Conservation (phyloP, 2,329 filamentous ascomycete genomes). For the Pyricularia sp. region DNA sequence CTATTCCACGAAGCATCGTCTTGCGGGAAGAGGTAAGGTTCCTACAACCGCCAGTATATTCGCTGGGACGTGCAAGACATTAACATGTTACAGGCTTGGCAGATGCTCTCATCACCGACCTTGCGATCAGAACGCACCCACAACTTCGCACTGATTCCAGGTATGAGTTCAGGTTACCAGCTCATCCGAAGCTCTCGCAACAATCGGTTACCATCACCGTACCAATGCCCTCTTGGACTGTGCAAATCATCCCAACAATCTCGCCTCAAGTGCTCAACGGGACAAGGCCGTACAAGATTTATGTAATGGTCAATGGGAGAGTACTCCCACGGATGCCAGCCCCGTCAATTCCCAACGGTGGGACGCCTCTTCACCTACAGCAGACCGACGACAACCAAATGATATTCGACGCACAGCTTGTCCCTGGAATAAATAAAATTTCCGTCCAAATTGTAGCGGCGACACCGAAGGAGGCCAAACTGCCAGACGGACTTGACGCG, state of each 20-base stretch:
- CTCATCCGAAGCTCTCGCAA: conserved; percentile 55
- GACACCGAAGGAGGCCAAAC: conserved; percentile 49
- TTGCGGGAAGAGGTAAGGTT: conserved; percentile 31
- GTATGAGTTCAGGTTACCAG: conserved; percentile 54
- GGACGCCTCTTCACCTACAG: not conserved
- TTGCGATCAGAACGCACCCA: conserved; percentile 61
- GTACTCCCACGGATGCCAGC: conserved; percentile 42
- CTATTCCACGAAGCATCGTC: conserved; percentile 24
- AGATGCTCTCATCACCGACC: conserved; percentile 57
- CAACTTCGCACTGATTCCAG: conserved; percentile 48
- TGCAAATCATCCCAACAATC: conserved; percentile 62
- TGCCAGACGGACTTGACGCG: conserved; percentile 49
- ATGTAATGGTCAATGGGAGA: conserved; percentile 60
- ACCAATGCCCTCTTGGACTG: conserved; percentile 55
- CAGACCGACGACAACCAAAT: conserved; percentile 46
- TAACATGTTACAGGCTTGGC: conserved; percentile 28
- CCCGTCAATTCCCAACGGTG: conserved; percentile 36
- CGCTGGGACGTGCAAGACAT: conserved; percentile 6
- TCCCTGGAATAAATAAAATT: conserved; percentile 66
- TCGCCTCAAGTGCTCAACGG: conserved; percentile 49
- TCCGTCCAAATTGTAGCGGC: conserved; percentile 71
- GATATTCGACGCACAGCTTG: conserved; percentile 66
- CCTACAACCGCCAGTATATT: not conserved
- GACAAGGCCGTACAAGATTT: conserved; percentile 65
- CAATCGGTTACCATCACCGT: conserved; percentile 67